phyloP scores from a whole-genome alignment of 2,329 filamentous ascomycete species.

The Pyricularia sp. region DNA sequence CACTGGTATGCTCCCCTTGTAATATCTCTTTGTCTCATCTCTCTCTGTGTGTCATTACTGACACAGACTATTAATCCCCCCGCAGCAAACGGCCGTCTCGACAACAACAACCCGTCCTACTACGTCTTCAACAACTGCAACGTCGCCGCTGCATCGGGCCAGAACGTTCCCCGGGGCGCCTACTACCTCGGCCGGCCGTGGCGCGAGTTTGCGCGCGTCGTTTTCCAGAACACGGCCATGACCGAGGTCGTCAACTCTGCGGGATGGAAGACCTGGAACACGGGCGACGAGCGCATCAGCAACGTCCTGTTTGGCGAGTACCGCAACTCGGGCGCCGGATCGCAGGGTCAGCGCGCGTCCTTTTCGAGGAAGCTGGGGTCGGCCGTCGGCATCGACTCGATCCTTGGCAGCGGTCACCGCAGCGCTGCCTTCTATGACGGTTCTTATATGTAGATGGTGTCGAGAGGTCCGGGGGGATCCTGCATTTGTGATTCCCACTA shows the following conservation, averaged over 20 bases:
- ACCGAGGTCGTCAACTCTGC: constrained; percentile 45
- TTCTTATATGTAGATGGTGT: constrained; percentile 6
- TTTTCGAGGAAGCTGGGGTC: constrained; percentile 25
- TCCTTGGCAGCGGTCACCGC: constrained; percentile 18
- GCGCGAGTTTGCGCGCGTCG: constrained; percentile 34
- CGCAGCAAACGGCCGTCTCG: constrained; percentile 31
- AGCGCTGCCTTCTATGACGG: constrained; percentile 5
- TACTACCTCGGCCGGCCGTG: constrained; percentile 41
- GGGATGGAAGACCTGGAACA: constrained; percentile 41
- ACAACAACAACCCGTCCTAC: constrained; percentile 24
- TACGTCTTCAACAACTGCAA: constrained; percentile 37
- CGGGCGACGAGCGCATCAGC: constrained; percentile 20
- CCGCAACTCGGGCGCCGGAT: constrained; percentile 46
- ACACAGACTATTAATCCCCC: not conserved
- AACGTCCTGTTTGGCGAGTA: constrained; percentile 37
- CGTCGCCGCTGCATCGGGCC: constrained; percentile 19
- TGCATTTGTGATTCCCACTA: not conserved
- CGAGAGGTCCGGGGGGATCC: not conserved
- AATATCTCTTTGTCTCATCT: constrained; percentile 1
- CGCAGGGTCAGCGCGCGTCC: constrained; percentile 40
- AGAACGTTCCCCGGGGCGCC: constrained; percentile 24
- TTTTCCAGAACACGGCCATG: constrained; percentile 39
- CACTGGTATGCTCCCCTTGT: constrained; percentile 22
- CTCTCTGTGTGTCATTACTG: not conserved
- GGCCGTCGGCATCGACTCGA: constrained; percentile 21